These are phyloP conservation scores for Vanderwaltozyma verrucispora DNA, from an alignment of 805 yeast genomes.

Conservation along the genomic window DNA sequence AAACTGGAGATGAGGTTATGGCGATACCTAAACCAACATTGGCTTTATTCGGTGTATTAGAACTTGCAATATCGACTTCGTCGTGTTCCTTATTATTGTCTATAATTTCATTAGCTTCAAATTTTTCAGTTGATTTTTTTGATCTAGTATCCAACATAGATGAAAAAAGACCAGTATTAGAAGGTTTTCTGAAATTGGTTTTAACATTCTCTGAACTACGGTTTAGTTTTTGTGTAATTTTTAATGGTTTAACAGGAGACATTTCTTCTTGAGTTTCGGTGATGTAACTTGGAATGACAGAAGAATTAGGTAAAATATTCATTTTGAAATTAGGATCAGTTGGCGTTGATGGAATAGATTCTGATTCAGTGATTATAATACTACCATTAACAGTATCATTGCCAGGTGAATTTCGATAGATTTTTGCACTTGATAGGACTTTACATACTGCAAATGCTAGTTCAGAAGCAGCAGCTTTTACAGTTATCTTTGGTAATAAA, in stretches of 20 bases:
- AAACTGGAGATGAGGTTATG: background rate
- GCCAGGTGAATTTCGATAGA: background rate
- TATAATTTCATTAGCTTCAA: background rate
- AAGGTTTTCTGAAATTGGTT: conserved; percentile 15
- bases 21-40: conserved; percentile 1
- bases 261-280: conserved; percentile 8
- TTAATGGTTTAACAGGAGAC: conserved; percentile 56
- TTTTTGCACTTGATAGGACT: conserved; percentile 28
- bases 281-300: background rate
- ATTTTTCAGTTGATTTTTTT: background rate
- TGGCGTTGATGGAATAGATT: background rate
- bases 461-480: conserved; percentile 71
- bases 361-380: background rate
- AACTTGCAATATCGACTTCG: background rate
- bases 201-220: background rate
- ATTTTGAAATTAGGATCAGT: background rate
- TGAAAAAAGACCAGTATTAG: conserved; percentile 19
- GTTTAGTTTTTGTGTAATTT: conserved; percentile 47
- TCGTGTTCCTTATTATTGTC: background rate
- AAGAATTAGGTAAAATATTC: background rate
- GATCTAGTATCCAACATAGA: conserved; percentile 11
- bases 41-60: background rate
- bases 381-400: background rate
- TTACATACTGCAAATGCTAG: conserved; percentile 57
- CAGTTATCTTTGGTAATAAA: conserved; percentile 55